These are phyloP conservation scores for Septoria petroselini DNA, from an alignment of 2,329 filamentous ascomycete genomes.

Conservation along the genomic window DNA sequence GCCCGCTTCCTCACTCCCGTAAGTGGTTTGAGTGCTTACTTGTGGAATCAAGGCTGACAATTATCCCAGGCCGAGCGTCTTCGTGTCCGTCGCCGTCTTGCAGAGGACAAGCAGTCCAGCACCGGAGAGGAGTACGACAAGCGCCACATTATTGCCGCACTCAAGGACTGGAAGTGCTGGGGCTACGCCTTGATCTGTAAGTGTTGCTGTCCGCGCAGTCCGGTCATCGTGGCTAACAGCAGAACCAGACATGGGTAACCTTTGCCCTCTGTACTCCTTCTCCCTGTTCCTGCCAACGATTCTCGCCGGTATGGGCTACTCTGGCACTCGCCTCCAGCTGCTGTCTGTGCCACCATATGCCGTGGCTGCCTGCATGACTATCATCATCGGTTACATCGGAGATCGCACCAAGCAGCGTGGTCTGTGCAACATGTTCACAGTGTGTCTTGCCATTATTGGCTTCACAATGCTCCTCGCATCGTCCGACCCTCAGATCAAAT, in stretches of 20 bases:
- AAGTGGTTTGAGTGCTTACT: too few species aligned
- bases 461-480: conserved; percentile 75
- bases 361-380: conserved; percentile 64
- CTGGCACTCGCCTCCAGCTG: conserved; percentile 63
- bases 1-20: conserved; percentile 57
- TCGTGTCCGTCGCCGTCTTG: conserved; percentile 29
- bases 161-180: conserved; percentile 83
- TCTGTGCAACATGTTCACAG: conserved; percentile 72
- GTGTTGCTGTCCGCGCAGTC: too few species aligned
- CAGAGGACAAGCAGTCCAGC: conserved; percentile 30
- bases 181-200: conserved; percentile 43
- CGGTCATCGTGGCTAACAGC: not conserved
- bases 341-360: conserved; percentile 74
- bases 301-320: conserved; percentile 47
- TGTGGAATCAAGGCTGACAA: too few species aligned
- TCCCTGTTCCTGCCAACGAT: conserved; percentile 37
- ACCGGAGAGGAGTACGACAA: conserved; percentile 30
- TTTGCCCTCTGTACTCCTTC: conserved; percentile 34
- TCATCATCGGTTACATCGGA: conserved; percentile 68
- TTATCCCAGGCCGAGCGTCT: too few species aligned
- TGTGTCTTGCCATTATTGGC: conserved; percentile 67
- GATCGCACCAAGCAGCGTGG: conserved; percentile 72
- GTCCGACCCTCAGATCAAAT: conserved; percentile 64
- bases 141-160: conserved; percentile 29
- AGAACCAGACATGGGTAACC: conserved; percentile 62